Percentiles rank a stretch among this genome's conserved stretches.
Conservation (phyloP, 495 filamentous ascomycete species). For the Xylaria flabelliformis region DNA sequence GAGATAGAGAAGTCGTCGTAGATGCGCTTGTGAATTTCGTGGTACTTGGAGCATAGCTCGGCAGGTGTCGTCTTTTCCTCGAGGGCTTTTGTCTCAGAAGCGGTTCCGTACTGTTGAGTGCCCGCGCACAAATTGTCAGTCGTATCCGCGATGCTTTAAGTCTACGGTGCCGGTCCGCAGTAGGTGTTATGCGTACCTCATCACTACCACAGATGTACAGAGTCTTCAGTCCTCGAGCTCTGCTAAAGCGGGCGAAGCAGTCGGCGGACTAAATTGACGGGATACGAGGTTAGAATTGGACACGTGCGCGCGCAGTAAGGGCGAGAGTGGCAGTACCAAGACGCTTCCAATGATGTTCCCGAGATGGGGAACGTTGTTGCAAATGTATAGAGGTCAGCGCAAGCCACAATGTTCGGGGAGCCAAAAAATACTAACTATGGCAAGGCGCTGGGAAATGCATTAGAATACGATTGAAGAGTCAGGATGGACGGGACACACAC, state of each 20-base stretch:
- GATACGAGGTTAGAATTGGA: constrained; percentile 2
- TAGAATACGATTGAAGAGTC: background rate
- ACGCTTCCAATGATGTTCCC: constrained; percentile 94
- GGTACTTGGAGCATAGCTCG: constrained; percentile 48
- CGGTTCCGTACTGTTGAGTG: constrained; percentile 42
- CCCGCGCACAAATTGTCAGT: background rate
- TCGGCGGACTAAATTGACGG: constrained; percentile 41
- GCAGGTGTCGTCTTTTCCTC: constrained; percentile 45
- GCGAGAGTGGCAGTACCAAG: constrained; percentile 46
- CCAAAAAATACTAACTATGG: constrained; percentile 12
- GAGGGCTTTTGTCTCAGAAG: constrained; percentile 48
- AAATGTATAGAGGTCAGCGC: constrained; percentile 16
- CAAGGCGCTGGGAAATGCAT: constrained; percentile 10
- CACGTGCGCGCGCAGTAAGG: background rate
- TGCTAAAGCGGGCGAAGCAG: constrained; percentile 69
- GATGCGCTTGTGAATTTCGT: constrained; percentile 45
- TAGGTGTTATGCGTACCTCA: constrained; percentile 29
- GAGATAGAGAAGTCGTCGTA: constrained; percentile 48
- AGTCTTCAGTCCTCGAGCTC: constrained; percentile 38
- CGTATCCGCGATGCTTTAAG: background rate
- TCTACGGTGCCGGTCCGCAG: background rate
- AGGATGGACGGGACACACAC: background rate
- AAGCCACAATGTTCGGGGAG: background rate
- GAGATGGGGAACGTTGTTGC: constrained; percentile 92
- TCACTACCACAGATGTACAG: constrained; percentile 40